phyloP scores from a whole-genome alignment of 2,329 filamentous ascomycete species.

The Xylogone sp. region DNA sequence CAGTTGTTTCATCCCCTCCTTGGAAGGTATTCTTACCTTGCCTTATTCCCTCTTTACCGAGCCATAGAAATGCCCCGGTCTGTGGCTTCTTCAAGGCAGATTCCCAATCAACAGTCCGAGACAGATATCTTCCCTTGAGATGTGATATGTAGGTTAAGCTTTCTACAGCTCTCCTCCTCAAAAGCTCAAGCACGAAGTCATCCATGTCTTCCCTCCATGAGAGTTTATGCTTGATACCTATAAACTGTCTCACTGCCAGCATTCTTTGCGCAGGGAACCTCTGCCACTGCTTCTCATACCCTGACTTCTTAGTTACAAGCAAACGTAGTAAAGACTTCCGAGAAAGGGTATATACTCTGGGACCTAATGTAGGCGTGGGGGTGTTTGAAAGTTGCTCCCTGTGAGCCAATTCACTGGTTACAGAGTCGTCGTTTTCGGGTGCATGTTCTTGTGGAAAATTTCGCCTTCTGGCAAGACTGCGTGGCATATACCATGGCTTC shows the following conservation, averaged over 20 bases:
- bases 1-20: not conserved
- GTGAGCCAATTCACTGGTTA: slow-evolving; percentile 1
- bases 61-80: slow-evolving; percentile 21
- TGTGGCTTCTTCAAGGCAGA: slow-evolving; percentile 34
- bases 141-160: slow-evolving; percentile 38
- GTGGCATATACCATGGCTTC: slow-evolving; percentile 54
- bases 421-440: not conserved
- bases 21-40: slow-evolving; percentile 14
- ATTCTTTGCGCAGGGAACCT: slow-evolving; percentile 1
- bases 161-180: slow-evolving; percentile 44
- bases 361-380: slow-evolving; percentile 9
- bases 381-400: not conserved
- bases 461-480: slow-evolving; percentile 26
- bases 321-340: slow-evolving; percentile 2
- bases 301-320: not conserved
- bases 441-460: not conserved
- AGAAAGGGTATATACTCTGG: slow-evolving; percentile 6
- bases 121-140: slow-evolving; percentile 36
- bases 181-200: slow-evolving; percentile 43
- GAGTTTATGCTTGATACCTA: not conserved
- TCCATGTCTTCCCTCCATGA: slow-evolving; percentile 54
- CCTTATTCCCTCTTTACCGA: slow-evolving; percentile 6
- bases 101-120: slow-evolving; percentile 39
- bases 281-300: slow-evolving; percentile 1
- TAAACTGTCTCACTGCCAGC: not conserved